Conservation (phyloP, 2,329 filamentous ascomycete genomes). For the Herpomyces periplanetae region DNA sequence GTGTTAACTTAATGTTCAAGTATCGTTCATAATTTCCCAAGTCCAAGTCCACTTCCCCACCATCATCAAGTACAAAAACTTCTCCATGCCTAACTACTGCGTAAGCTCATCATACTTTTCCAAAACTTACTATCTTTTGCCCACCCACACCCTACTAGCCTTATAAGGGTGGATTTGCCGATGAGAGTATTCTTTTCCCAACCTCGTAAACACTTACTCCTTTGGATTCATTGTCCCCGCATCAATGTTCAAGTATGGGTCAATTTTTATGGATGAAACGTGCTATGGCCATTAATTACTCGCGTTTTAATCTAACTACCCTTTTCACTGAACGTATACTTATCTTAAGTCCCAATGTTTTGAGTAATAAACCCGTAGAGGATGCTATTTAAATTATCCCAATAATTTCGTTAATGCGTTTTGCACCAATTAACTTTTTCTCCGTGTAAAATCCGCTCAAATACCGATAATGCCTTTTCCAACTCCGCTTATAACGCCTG, state of each 20-base stretch:
- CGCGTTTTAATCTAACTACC: slow-evolving; percentile 1
- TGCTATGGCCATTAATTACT: slow-evolving; percentile 7
- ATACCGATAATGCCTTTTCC: slow-evolving; percentile 27
- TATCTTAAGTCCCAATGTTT: slow-evolving; percentile 42
- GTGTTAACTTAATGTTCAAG: slow-evolving; percentile 36
- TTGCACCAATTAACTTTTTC: slow-evolving; percentile 1
- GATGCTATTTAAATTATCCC: slow-evolving; percentile 14
- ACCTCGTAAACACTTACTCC: too few species aligned
- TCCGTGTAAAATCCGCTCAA: slow-evolving; percentile 5
- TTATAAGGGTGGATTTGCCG: slow-evolving; percentile 3
- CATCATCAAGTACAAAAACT: slow-evolving; percentile 52
- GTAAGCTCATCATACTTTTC: too few species aligned
- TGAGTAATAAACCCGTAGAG: slow-evolving; percentile 31
- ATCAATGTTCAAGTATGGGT: slow-evolving; percentile 36
- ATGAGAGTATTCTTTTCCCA: too few species aligned
- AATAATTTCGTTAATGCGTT: slow-evolving; percentile 2
- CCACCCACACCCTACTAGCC: too few species aligned
- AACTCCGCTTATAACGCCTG: slow-evolving; percentile 18
- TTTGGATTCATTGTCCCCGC: slow-evolving; percentile 29
- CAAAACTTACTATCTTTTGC: too few species aligned
- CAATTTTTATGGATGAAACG: slow-evolving; percentile 26
- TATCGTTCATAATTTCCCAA: slow-evolving; percentile 44
- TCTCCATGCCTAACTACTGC: slow-evolving; percentile 26
- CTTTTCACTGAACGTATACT: slow-evolving; percentile 6
- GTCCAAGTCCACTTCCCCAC: slow-evolving; percentile 34